Evolutionary conservation across 1,284 basidiomycete genomes (phyloP).

Genomic region (Trichosporon faecale): DNA sequence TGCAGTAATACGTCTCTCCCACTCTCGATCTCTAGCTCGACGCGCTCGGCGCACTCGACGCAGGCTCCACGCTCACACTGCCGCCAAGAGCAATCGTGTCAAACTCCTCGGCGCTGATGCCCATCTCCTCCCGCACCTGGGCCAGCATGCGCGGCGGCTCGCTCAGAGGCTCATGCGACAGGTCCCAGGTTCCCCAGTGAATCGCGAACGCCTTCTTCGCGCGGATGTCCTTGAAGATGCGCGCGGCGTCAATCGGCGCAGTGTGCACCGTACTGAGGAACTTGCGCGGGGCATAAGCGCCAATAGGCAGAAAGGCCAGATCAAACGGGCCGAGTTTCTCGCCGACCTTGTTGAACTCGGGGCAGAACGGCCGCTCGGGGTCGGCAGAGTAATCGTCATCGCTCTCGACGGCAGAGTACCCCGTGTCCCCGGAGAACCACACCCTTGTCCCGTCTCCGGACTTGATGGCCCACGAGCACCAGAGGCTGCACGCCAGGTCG

Average conservation of each 20-base stretch:
- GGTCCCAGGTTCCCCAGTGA: slow-evolving; percentile 62
- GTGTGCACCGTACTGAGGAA: slow-evolving; percentile 63
- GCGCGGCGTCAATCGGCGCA: slow-evolving; percentile 62
- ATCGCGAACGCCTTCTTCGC: slow-evolving; percentile 62
- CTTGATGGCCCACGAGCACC: slow-evolving; percentile 61
- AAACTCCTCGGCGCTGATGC: slow-evolving; percentile 58
- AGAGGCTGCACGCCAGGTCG: slow-evolving; percentile 60
- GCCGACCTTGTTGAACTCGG: slow-evolving; percentile 33
- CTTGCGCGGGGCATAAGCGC: slow-evolving; percentile 62
- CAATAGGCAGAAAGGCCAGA: slow-evolving; percentile 63
- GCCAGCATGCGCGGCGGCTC: slow-evolving; percentile 61
- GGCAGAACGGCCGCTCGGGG: slow-evolving; percentile 52
- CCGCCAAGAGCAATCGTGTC: slow-evolving; percentile 25
- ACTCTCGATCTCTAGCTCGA: no score
- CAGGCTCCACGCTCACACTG: slow-evolving; percentile 11
- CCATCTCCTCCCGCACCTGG: slow-evolving; percentile 57
- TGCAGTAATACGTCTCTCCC: neutral
- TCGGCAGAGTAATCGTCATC: slow-evolving; percentile 46
- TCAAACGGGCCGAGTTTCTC: slow-evolving; percentile 59
- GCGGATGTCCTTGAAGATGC: slow-evolving; percentile 60
- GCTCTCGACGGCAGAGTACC: slow-evolving; percentile 54
- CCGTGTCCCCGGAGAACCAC: slow-evolving; percentile 69
- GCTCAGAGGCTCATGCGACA: slow-evolving; percentile 57
- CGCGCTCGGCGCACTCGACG: neutral
- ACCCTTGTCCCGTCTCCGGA: slow-evolving; percentile 38